Evolutionary conservation across 139 green algal species (phyloP), one percentile per base, ranked within the genome.

Genomic region (Mesotaenium endlicherianum): DNA sequence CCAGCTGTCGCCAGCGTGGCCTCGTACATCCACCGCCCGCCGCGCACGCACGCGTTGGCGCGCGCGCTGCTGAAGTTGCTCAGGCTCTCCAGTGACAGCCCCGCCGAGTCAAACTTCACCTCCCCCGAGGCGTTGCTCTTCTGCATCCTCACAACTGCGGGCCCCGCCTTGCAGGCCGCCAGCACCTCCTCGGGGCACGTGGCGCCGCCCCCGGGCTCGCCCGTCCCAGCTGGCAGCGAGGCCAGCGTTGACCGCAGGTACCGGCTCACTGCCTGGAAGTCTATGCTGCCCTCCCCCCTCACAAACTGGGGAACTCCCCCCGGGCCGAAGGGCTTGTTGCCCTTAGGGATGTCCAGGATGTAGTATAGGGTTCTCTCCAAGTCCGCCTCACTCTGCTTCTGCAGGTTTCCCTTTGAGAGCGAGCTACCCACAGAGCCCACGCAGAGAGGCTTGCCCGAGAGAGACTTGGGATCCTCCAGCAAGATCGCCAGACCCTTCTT

Each of bases 1-100:
- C 84, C 84, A 6, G 88, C 42, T 0, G 89, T 95, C 0, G 89
- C 82, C 75, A 98, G 81, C 3, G 89, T 93, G 3, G 90, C 92
- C 86, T 98, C 95, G 84, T 96, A 98, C 92, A 94, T 92, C 83
- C 83, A 88, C 2, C 69, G 36, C 20, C 77, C 94, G 8, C 84
- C 80, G 77, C 91, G 93, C 1, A 96, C 93, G 71, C 91, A 94
- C 1, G 75, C 77, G 43, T 90, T 97, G 42, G 92, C 93, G 6
- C 93, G 87, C 41, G 88, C 91, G 55, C 87, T 94, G 74, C 82
- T 92, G 88, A 98, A 98, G 47, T 86, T 89, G 60, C 69, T 77
- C 2, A 74, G 49, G 50, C 38, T 70, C 57, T 89, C 84, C 20
- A 89, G 47, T 11, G 30, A 31, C 59, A 88, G 58, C 3, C 70